A percentile compares a stretch with the other conserved stretches of the same genome.
Conservation (phyloP, 2,329 filamentous ascomycete species). For the Aspergillus fijiensis region DNA sequence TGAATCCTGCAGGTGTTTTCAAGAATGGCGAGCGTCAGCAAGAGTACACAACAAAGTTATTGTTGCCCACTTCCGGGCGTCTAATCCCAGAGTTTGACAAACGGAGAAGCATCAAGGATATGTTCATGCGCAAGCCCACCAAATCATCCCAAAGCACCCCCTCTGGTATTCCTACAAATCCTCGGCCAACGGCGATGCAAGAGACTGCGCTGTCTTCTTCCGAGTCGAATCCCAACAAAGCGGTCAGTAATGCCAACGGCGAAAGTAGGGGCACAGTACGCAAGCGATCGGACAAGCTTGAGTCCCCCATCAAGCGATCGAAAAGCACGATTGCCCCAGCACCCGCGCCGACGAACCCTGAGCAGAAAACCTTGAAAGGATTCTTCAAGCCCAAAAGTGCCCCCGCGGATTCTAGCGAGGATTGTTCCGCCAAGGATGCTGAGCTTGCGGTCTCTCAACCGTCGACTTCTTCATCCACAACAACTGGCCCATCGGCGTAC, state of each 20-base stretch:
- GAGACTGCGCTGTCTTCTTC: background rate
- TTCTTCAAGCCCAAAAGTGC: slow-evolving; percentile 69
- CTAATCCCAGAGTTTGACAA: slow-evolving; percentile 85
- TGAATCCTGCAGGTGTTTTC: slow-evolving; percentile 77
- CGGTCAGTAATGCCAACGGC: background rate
- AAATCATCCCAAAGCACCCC: slow-evolving; percentile 17
- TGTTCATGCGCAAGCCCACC: slow-evolving; percentile 69
- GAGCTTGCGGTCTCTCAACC: background rate
- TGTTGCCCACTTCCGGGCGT: slow-evolving; percentile 74
- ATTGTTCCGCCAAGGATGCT: background rate
- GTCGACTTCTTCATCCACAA: background rate
- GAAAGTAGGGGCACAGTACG: slow-evolving; percentile 24
- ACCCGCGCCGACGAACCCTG: slow-evolving; percentile 38
- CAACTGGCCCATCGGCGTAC: background rate
- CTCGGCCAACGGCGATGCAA: background rate
- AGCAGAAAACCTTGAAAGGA: slow-evolving; percentile 67
- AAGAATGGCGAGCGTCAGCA: slow-evolving; percentile 62
- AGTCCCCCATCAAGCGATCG: slow-evolving; percentile 48
- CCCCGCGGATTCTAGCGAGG: background rate
- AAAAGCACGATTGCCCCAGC: slow-evolving; percentile 43
- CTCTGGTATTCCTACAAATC: background rate
- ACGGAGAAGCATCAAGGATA: slow-evolving; percentile 82
- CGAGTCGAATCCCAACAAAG: background rate
- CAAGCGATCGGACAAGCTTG: slow-evolving; percentile 42
- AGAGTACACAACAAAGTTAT: slow-evolving; percentile 64